Conservation (phyloP, 352 stramenopile species). For the Phytophthora aleatoria region DNA sequence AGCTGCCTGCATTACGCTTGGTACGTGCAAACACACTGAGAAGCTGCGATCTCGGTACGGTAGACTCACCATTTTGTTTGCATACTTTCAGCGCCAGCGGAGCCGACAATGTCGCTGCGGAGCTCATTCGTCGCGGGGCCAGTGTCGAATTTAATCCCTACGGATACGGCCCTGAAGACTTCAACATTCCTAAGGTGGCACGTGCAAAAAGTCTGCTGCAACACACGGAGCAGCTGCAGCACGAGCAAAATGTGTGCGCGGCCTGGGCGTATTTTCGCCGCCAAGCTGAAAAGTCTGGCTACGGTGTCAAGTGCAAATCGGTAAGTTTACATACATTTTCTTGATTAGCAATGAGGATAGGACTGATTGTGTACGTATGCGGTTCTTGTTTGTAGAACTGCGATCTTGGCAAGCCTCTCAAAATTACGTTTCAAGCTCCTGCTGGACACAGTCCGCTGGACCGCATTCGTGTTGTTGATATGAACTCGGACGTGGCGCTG, state of each 20-base stretch:
- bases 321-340: slow-evolving; percentile 33
- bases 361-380: slow-evolving; percentile 4
- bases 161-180: slow-evolving; percentile 85
- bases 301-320: slow-evolving; percentile 76
- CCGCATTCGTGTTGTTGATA: slow-evolving; percentile 85
- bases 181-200: slow-evolving; percentile 80
- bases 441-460: slow-evolving; percentile 71
- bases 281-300: slow-evolving; percentile 69
- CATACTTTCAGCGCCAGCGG: slow-evolving; percentile 57
- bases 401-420: slow-evolving; percentile 79
- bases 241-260: slow-evolving; percentile 77
- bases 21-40: slow-evolving; percentile 36
- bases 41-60: not conserved
- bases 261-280: slow-evolving; percentile 82
- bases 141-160: slow-evolving; percentile 84
- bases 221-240: slow-evolving; percentile 86
- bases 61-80: slow-evolving; percentile 17
- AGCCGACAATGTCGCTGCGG: slow-evolving; percentile 68
- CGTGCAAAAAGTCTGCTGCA: slow-evolving; percentile 85
- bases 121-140: slow-evolving; percentile 76
- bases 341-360: not conserved
- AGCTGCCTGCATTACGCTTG: slow-evolving; percentile 89
- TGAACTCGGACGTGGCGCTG: slow-evolving; percentile 78
- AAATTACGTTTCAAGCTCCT: slow-evolving; percentile 79
- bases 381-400: slow-evolving; percentile 52